Evolutionary conservation across 495 filamentous ascomycete genomes (phyloP).

Genomic region (Pseudevernia furfuracea): DNA sequence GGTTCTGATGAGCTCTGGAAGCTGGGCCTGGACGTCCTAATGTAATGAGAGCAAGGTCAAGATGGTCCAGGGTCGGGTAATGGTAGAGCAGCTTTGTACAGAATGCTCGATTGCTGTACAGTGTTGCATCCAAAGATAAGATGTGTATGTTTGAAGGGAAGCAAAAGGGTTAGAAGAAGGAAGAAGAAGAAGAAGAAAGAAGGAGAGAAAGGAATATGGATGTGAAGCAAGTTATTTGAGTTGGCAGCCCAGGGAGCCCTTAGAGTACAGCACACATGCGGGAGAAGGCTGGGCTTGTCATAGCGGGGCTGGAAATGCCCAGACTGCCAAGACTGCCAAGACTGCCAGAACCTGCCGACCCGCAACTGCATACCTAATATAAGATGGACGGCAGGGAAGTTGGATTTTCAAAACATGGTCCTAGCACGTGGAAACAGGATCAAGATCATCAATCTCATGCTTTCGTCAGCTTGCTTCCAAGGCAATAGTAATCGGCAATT

Average conservation of each 20-base stretch:
- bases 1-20: neutral
- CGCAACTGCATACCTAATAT: no score
- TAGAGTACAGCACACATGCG: no score
- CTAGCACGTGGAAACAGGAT: neutral
- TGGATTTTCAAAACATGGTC: neutral
- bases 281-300: neutral
- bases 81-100: neutral
- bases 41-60: neutral
- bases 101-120: neutral
- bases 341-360: no score
- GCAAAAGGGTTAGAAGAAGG: neutral
- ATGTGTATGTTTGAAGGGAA: neutral
- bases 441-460: neutral
- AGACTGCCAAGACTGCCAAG: no score
- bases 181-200: neutral
- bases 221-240: no score
- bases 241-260: no score
- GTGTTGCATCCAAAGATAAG: neutral
- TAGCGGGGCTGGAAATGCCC: constrained; percentile 5
- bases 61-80: neutral
- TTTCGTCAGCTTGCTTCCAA: neutral
- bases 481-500: neutral
- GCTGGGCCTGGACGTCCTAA: neutral
- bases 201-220: neutral
- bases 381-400: constrained; percentile 1